These are phyloP conservation scores for Nematocida sp. DNA, from an alignment of 371 early-diverging fungal genomes.

Conservation along the genomic window DNA sequence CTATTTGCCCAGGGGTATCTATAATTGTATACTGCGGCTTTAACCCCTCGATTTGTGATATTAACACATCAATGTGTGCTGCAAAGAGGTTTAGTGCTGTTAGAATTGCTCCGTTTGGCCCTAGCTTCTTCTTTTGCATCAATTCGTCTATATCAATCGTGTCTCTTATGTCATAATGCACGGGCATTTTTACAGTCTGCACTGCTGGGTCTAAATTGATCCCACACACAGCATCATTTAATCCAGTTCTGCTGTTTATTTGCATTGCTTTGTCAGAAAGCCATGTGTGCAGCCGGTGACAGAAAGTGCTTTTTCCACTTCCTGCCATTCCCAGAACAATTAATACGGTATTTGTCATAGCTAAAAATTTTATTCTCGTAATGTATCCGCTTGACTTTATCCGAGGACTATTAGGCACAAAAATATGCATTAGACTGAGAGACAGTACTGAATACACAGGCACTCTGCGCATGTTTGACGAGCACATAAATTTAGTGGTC, in stretches of 20 bases:
- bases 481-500: slow-evolving; percentile 65
- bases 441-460: slow-evolving; percentile 60
- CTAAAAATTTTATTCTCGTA: slow-evolving; percentile 32
- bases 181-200: slow-evolving; percentile 79
- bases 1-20: slow-evolving; percentile 99
- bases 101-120: slow-evolving; percentile 96
- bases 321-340: slow-evolving; percentile 85
- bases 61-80: slow-evolving; percentile 90
- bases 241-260: slow-evolving; percentile 58
- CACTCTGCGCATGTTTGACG: slow-evolving; percentile 64
- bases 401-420: slow-evolving; percentile 60
- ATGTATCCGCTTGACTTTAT: slow-evolving; percentile 66
- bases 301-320: slow-evolving; percentile 92
- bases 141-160: slow-evolving; percentile 94
- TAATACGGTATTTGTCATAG: slow-evolving; percentile 61
- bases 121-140: slow-evolving; percentile 94
- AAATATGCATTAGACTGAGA: slow-evolving; percentile 56
- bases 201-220: slow-evolving; percentile 98
- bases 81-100: slow-evolving; percentile 89
- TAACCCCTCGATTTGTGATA: slow-evolving; percentile 82
- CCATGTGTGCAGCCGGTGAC: slow-evolving; percentile 74
- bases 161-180: slow-evolving; percentile 95
- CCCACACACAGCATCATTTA: slow-evolving; percentile 74
- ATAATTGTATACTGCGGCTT: slow-evolving; percentile 87
- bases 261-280: slow-evolving; percentile 57